These are phyloP conservation scores for Sphaerulina vaccinii DNA, from an alignment of 2,329 filamentous ascomycete genomes.

Conservation along the genomic window DNA sequence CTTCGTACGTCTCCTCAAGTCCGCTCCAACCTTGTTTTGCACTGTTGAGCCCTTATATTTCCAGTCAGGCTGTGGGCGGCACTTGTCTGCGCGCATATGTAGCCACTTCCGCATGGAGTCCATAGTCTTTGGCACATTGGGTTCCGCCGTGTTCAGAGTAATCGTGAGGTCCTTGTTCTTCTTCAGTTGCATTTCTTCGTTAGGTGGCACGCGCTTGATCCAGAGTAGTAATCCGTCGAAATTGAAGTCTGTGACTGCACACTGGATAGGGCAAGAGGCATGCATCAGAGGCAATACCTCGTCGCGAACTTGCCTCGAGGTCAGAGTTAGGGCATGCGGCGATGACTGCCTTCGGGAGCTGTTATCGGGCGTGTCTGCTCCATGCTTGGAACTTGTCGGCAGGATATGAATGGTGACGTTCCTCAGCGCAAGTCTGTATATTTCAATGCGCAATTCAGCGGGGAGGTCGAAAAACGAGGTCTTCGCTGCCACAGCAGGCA, in stretches of 20 bases:
- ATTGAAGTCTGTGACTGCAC: constrained; percentile 35
- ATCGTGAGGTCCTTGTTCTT: constrained; percentile 34
- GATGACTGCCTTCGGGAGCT: constrained; percentile 10
- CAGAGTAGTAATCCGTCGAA: constrained; percentile 34
- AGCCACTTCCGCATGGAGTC: constrained; percentile 33
- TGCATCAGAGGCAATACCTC: constrained; percentile 36
- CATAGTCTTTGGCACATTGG: constrained; percentile 15
- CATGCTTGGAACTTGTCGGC: constrained; percentile 18
- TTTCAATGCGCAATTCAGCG: constrained; percentile 35
- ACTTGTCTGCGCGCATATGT: constrained; percentile 31
- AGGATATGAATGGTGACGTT: constrained; percentile 35
- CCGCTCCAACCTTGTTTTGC: constrained; percentile 31
- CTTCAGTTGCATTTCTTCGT: constrained; percentile 29
- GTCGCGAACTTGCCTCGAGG: constrained; percentile 32
- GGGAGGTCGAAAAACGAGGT: constrained; percentile 34
- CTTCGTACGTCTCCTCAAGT: constrained; percentile 32
- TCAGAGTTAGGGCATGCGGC: constrained; percentile 31
- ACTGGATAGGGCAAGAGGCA: constrained; percentile 31
- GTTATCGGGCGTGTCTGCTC: constrained; percentile 16
- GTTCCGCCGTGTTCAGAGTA: constrained; percentile 27
- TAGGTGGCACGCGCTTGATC: constrained; percentile 32
- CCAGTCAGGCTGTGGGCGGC: constrained; percentile 35
- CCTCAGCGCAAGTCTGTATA: constrained; percentile 35
- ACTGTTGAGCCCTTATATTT: constrained; percentile 29
- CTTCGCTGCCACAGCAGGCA: constrained; percentile 11